Percentiles rank a stretch among this genome's conserved stretches.
Evolutionary conservation across 1,284 basidiomycete species (phyloP).

Genomic region (Kwoniella shivajii): DNA sequence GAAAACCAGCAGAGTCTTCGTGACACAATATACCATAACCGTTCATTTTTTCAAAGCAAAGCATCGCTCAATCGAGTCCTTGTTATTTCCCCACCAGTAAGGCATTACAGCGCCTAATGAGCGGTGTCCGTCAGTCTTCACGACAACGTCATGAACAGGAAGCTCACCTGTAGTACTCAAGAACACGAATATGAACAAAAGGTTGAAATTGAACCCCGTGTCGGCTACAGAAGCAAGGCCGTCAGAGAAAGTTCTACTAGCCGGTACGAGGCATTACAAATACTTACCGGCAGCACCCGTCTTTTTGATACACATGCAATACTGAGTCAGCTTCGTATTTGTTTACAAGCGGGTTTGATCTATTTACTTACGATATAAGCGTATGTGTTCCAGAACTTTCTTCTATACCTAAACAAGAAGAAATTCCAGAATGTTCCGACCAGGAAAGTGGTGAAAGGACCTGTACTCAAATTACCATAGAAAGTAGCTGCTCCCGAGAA

Average conservation of each 20-base stretch:
- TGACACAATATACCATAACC: no score
- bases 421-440: slow-evolving; percentile 24
- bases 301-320: no score
- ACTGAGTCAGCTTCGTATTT: neutral
- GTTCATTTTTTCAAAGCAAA: slow-evolving; percentile 13
- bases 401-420: slow-evolving; percentile 22
- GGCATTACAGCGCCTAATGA: slow-evolving; percentile 20
- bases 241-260: neutral
- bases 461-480: slow-evolving; percentile 23
- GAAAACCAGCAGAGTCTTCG: no score
- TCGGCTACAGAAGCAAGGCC: slow-evolving; percentile 9
- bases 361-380: slow-evolving; percentile 16
- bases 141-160: neutral
- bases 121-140: neutral
- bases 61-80: slow-evolving; percentile 21
- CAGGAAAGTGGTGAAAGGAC: slow-evolving; percentile 24
- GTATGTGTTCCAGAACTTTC: slow-evolving; percentile 21
- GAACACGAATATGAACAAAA: slow-evolving; percentile 27
- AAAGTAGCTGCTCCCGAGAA: slow-evolving; percentile 21
- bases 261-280: neutral
- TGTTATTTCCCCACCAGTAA: slow-evolving; percentile 28
- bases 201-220: slow-evolving; percentile 23
- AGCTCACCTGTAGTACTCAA: slow-evolving; percentile 19
- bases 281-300: slow-evolving; percentile 7
- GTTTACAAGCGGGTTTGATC: neutral